Percentiles rank a stretch among this genome's conserved stretches.
Evolutionary conservation across 1,284 basidiomycete species (phyloP).

Genomic region (Ustilago sp.): DNA sequence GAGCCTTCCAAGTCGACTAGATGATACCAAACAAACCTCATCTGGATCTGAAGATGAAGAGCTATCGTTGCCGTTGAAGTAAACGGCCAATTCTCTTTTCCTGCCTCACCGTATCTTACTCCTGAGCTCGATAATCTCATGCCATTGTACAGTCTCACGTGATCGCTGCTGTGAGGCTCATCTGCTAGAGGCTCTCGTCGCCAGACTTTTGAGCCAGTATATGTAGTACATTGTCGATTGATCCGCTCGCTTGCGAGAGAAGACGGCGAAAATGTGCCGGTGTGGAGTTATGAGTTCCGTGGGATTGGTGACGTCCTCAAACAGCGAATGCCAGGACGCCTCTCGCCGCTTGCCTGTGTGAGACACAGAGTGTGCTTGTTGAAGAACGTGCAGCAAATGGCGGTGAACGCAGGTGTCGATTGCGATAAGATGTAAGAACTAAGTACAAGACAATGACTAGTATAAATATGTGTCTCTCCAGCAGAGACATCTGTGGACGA

Average conservation of each 20-base stretch:
- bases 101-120: not conserved
- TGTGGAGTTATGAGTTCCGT: not conserved
- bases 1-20: not conserved
- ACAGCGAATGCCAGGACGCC: conserved; percentile 10
- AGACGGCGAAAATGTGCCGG: not conserved
- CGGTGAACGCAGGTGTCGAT: no score
- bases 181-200: not conserved
- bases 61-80: conserved; percentile 16
- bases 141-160: not conserved
- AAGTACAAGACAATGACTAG: no score
- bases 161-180: not conserved
- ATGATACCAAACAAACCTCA: not conserved
- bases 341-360: not conserved
- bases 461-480: no score
- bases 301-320: not conserved
- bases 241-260: not conserved
- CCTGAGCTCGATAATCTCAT: not conserved
- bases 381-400: not conserved
- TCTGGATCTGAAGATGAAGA: conserved; percentile 36
- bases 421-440: no score
- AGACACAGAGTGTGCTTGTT: not conserved
- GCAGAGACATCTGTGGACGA: no score
- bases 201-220: not conserved
- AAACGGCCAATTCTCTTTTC: not conserved
- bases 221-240: not conserved